These are phyloP conservation scores for Fusarium subtropicale DNA, from an alignment of 2,329 filamentous ascomycete genomes.

Conservation along the genomic window DNA sequence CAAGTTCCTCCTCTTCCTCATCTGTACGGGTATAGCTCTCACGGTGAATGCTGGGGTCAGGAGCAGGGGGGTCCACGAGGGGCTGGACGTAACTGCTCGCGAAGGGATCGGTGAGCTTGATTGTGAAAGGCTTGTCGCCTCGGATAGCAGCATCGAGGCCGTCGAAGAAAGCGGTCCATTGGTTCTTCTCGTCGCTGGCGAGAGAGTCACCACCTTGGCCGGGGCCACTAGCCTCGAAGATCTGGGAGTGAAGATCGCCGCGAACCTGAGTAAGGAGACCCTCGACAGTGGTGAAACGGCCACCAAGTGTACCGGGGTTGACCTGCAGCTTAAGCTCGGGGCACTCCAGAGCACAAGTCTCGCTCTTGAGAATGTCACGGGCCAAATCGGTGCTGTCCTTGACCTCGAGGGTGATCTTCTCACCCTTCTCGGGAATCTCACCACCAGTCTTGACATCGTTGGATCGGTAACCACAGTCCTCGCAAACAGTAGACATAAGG, in stretches of 20 bases:
- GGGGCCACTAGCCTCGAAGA: conserved; percentile 79
- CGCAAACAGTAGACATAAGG: conserved; percentile 93
- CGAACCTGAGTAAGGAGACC: conserved; percentile 92
- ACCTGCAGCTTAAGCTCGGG: conserved; percentile 88
- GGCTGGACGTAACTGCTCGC: conserved; percentile 96
- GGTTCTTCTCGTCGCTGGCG: conserved; percentile 69
- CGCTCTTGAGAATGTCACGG: conserved; percentile 95
- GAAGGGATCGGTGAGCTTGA: conserved; percentile 87
- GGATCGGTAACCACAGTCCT: conserved; percentile 90
- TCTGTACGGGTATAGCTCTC: conserved; percentile 89
- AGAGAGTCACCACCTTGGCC: conserved; percentile 82
- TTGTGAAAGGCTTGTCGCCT: conserved; percentile 82
- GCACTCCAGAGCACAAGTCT: conserved; percentile 88
- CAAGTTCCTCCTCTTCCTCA: conserved; percentile 94
- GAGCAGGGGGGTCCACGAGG: conserved; percentile 75
- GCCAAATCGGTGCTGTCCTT: conserved; percentile 78
- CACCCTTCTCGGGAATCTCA: conserved; percentile 86
- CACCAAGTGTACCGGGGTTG: conserved; percentile 93
- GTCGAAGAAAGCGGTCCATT: conserved; percentile 86
- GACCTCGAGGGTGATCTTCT: conserved; percentile 83
- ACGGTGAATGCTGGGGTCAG: conserved; percentile 82
- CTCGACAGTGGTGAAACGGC: conserved; percentile 96
- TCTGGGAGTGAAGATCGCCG: conserved; percentile 86
- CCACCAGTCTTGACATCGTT: conserved; percentile 99
- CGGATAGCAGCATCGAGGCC: conserved; percentile 81